Evolutionary conservation across 495 filamentous ascomycete genomes (phyloP).

Genomic region (Penicillium alfredii): DNA sequence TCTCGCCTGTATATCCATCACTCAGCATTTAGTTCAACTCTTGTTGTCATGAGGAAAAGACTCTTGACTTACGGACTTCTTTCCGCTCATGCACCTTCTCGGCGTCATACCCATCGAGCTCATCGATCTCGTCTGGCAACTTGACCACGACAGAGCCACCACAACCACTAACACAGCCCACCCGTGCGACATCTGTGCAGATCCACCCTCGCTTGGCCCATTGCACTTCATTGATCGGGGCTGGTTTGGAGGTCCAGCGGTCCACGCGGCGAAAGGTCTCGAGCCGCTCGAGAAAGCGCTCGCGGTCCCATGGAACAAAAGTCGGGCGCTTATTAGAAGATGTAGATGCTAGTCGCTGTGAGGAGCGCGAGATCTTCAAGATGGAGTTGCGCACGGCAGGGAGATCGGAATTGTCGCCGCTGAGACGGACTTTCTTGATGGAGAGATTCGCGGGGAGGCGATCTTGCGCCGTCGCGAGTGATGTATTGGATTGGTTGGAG

Average conservation of each 20-base stretch:
- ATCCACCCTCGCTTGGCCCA: constrained; percentile 96
- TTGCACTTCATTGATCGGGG: constrained; percentile 77
- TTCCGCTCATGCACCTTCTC: constrained; percentile 60
- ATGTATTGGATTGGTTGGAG: constrained; percentile 20
- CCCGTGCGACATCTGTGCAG: constrained; percentile 73
- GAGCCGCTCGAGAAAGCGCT: constrained; percentile 72
- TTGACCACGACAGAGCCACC: constrained; percentile 74
- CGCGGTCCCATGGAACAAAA: constrained; percentile 81
- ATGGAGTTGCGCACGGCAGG: constrained; percentile 23
- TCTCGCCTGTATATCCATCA: constrained; percentile 25
- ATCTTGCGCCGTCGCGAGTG: constrained; percentile 22
- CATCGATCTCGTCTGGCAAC: constrained; percentile 56
- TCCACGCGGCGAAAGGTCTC: constrained; percentile 86
- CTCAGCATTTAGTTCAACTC: constrained; percentile 7
- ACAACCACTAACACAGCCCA: constrained; percentile 75
- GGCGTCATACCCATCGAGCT: constrained; percentile 40
- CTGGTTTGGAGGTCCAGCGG: constrained; percentile 72
- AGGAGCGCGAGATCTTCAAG: constrained; percentile 20
- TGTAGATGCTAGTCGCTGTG: constrained; percentile 16
- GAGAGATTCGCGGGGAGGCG: constrained; percentile 28
- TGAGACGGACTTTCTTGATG: constrained; percentile 37
- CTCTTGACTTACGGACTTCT: constrained; percentile 51
- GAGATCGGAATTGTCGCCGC: constrained; percentile 17
- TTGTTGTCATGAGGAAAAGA: too few relatives aligned
- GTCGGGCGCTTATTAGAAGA: constrained; percentile 39